phyloP scores from a whole-genome alignment of 129 eudicot species.

The Kitagawia praeruptora region DNA sequence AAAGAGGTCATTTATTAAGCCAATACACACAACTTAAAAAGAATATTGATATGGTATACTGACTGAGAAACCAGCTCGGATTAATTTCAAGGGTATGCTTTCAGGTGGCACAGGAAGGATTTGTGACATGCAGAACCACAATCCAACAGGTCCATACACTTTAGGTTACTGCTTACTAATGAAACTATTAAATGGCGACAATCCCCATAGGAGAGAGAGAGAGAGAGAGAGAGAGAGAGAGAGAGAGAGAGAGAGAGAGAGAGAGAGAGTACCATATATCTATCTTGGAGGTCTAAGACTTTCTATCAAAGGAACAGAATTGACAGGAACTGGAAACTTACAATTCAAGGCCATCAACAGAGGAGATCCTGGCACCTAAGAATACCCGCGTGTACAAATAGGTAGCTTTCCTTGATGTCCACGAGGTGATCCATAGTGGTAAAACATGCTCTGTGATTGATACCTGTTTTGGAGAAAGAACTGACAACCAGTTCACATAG shows the following conservation, averaged over 20 bases:
- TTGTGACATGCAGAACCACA: constrained; percentile 1
- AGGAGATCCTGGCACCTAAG: constrained; percentile 72
- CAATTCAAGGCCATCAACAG: constrained; percentile 48
- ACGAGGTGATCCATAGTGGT: constrained; percentile 72
- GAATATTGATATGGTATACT: neutral
- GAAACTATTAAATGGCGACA: neutral
- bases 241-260: too few species aligned
- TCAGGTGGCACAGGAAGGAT: neutral
- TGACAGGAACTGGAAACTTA: constrained; percentile 35
- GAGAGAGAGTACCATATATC: neutral
- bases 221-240: too few species aligned
- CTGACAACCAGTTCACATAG: constrained; percentile 30
- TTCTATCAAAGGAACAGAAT: constrained; percentile 6
- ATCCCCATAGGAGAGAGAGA: neutral
- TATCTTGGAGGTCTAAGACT: neutral
- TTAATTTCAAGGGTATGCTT: neutral
- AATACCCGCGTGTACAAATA: constrained; percentile 37
- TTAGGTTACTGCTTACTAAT: neutral
- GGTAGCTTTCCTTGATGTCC: constrained; percentile 40
- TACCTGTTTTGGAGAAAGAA: constrained; percentile 68
- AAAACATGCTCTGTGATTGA: constrained; percentile 74
- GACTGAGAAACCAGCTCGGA: constrained; percentile 2
- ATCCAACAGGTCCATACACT: constrained; percentile 14
- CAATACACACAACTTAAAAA: neutral
- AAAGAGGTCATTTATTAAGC: neutral